A percentile compares a stretch with the other conserved stretches of the same genome.
These are phyloP conservation scores for Boletus sp. DNA, from an alignment of 1,284 basidiomycete genomes.

Conservation along the genomic window DNA sequence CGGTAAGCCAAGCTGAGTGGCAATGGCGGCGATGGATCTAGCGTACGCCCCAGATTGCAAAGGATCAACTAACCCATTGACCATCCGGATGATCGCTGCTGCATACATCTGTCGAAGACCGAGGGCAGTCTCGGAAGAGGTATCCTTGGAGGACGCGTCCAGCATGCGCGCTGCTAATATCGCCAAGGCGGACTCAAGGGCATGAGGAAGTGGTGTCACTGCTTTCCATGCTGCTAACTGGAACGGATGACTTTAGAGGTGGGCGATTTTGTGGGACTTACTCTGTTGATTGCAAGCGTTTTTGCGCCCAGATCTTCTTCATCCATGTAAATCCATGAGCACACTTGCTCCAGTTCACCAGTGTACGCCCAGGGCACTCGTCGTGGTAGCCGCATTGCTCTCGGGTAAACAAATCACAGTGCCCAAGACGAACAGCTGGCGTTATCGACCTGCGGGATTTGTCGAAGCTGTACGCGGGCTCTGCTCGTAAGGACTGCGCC, in stretches of 20 bases:
- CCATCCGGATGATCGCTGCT: conserved; percentile 83
- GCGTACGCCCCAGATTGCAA: conserved; percentile 88
- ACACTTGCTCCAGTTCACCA: conserved; percentile 80
- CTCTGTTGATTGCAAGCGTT: conserved; percentile 69
- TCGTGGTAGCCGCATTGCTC: conserved; percentile 73
- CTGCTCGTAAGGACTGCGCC: background rate
- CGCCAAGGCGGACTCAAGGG: conserved; percentile 71
- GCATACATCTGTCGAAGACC: conserved; percentile 70
- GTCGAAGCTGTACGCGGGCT: background rate
- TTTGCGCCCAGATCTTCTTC: conserved; percentile 62
- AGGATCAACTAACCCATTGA: conserved; percentile 95
- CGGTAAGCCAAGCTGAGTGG: conserved; percentile 85
- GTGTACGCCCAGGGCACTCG: conserved; percentile 83
- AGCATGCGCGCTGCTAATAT: conserved; percentile 64
- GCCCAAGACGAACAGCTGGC: background rate
- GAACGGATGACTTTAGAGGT: conserved; percentile 19
- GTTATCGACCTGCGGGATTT: background rate
- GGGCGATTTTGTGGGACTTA: conserved; percentile 43
- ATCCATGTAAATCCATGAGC: conserved; percentile 78
- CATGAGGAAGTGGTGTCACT: conserved; percentile 72
- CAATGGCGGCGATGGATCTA: conserved; percentile 88
- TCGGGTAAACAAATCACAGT: background rate
- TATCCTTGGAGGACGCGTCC: conserved; percentile 45
- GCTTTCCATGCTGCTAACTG: conserved; percentile 81
- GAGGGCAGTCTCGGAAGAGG: conserved; percentile 42